Percentiles rank a stretch among this genome's conserved stretches.
phyloP scores from a whole-genome alignment of 2,329 filamentous ascomycete species.

The Neocucurbitaria cava region DNA sequence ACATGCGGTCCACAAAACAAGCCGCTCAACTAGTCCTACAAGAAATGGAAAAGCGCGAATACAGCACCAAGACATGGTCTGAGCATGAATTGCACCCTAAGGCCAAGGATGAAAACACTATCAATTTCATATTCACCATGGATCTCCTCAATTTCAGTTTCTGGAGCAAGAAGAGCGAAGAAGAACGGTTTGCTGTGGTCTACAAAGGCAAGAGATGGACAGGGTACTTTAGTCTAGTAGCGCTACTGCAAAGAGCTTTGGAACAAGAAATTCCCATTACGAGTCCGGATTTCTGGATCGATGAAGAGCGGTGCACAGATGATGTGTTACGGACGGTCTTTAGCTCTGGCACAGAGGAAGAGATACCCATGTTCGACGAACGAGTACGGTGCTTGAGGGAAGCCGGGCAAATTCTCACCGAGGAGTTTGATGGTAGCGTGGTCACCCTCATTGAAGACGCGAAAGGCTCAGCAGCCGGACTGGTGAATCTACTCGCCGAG shows the following conservation, averaged over 20 bases:
- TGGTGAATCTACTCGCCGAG: constrained; percentile 84
- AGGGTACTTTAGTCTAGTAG: constrained; percentile 94
- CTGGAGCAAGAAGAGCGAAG: constrained; percentile 77
- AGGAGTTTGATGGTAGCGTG: constrained; percentile 80
- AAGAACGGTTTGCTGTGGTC: constrained; percentile 80
- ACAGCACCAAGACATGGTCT: constrained; percentile 86
- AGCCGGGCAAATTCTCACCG: constrained; percentile 78
- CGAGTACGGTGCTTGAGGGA: constrained; percentile 81
- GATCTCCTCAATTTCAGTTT: constrained; percentile 97
- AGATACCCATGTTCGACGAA: constrained; percentile 83
- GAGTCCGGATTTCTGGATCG: constrained; percentile 83
- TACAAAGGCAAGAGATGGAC: constrained; percentile 86
- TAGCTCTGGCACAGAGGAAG: constrained; percentile 82
- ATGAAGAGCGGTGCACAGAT: constrained; percentile 77
- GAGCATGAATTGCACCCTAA: constrained; percentile 90
- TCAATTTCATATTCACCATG: constrained; percentile 97
- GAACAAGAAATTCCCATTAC: constrained; percentile 93
- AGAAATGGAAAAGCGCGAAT: constrained; percentile 83
- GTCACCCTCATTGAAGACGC: constrained; percentile 75
- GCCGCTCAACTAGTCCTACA: constrained; percentile 81
- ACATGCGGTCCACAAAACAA: constrained; percentile 80
- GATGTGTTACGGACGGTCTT: constrained; percentile 80
- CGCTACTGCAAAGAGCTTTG: constrained; percentile 81
- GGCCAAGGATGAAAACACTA: constrained; percentile 76
- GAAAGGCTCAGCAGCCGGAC: constrained; percentile 76